Evolutionary conservation across 163 green algal genomes (phyloP), one percentile per base, ranked within the genome.

Genomic region (Volvox carteri): DNA sequence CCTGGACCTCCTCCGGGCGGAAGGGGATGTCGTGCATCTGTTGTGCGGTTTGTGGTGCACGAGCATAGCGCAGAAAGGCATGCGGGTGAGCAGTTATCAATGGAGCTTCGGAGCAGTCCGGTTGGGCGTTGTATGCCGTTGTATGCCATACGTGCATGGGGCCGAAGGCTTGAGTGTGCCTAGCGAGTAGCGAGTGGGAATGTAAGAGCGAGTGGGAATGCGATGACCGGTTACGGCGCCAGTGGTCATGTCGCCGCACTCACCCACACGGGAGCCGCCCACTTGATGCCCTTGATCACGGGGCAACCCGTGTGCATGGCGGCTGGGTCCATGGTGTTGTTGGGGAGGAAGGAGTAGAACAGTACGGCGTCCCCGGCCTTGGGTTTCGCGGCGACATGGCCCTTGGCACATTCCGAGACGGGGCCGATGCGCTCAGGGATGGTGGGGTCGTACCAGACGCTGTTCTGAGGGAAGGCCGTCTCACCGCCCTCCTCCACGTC

Each of bases 301-400:
- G 94, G 94, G 87, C 96, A 98, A 37, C 96, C 96, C 8, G 95
- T 96, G 91, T 98, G 96, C 90, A 97, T 91, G 23, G 94, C 94
- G 1, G 84, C 77, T 0, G 42, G 8, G 85, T 98, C 96, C 65
- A 90, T 83, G 12, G 81, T 90, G 41, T 92, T 93, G 70, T 97
- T 95, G 0, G 91, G 92, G 1, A 89, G 89, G 44, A 96, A 85
- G 23, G 80, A 94, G 75, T 94, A 97, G 88, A 97, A 97, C 0
- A 97, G 90, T 54, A 97, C 77, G 25, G 86, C 86, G 44, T 93
- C 90, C 23, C 84, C 84, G 19, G 92, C 93, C 68, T 93, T 94
- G 16, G 95, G 86, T 60, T 94, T 94, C 28, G 89, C 92, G 5
- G 92, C 92, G 42, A 97, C 94, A 65, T 96, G 86, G 14, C 93